Evolutionary conservation across 1,139 yeast genomes (phyloP), one percentile per base, ranked within the genome.

Genomic region (Lodderomyces oxycetoniae): DNA sequence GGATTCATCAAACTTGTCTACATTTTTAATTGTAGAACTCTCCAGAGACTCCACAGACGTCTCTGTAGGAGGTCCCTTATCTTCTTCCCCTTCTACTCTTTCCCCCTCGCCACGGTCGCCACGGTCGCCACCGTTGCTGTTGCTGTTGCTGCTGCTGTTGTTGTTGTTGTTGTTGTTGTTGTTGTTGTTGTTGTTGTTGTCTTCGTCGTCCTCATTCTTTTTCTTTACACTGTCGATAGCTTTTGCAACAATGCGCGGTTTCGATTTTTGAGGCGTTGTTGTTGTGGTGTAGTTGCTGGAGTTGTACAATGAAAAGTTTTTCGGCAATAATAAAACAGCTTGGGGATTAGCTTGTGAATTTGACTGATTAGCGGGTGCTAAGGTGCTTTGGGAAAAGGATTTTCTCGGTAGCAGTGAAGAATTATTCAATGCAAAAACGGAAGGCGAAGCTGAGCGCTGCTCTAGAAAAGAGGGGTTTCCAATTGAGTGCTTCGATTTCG

Each of bases 301-400:
- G 23, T 20, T 30, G 19, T 26, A 37, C 12, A 64, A 48, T 3
- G 73, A 61, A 40, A 67, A 69, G 43, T 69, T 69, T 46, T 64
- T 69, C 1, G 75, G 75, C 26, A 69, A 50, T 25, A 69, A 52
- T 33, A 69, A 54, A 6, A 69, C 67, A 6, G 74, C 73, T 38
- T 60, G 46, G 10, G 43, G 34, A 32, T 37, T 36, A 19, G 35
- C n/a, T 24, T 24, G 62, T 1, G 69, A 60, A 22, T 51, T 56
- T 0, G 70, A 57, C 23, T 70, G 47, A 43, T 61, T 50, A 39
- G 62, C 70, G 3, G 46, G 45, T 17, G 39, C 30, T n/a, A n/a
- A n/a, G n/a, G n/a, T n/a, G n/a, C n/a, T n/a, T n/a, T n/a, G n/a
- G n/a, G n/a, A n/a, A n/a, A n/a, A n/a, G n/a, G n/a, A n/a, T n/a